Conservation (phyloP, 169 alveolate species). For the Cryptosporidium xiaoi region DNA sequence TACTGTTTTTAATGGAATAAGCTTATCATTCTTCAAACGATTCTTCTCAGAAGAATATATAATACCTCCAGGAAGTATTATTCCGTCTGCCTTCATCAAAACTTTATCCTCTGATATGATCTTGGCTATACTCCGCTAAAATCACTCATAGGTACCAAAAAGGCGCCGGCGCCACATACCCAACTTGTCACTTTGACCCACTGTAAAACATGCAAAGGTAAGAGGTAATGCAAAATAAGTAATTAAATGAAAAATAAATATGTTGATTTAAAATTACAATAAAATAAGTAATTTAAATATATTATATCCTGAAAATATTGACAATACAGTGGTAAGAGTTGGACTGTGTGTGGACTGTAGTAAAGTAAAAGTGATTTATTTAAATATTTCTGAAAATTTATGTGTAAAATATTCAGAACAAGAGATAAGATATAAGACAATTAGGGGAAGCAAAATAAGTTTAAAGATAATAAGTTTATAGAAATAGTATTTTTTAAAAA, state of each 20-base stretch:
- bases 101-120: background rate
- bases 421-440: background rate
- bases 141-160: background rate
- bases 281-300: background rate
- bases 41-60: background rate
- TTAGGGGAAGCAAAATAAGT: background rate
- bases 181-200: conserved; percentile 19
- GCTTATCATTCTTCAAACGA: background rate
- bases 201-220: background rate
- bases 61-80: conserved; percentile 40
- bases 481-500: background rate
- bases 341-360: conserved; percentile 3
- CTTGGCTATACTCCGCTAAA: too few species aligned
- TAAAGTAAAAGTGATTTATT: background rate
- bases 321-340: background rate
- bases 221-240: background rate
- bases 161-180: conserved; percentile 20
- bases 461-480: background rate
- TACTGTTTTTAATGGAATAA: conserved; percentile 27
- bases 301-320: background rate
- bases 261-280: background rate
- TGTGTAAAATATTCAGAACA: background rate
- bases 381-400: background rate
- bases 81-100: conserved; percentile 47
- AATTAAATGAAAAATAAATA: background rate